Evolutionary conservation across 2,329 filamentous ascomycete genomes (phyloP), one percentile per base, ranked within the genome.

Genomic region (Gaeumannomyces tritici): DNA sequence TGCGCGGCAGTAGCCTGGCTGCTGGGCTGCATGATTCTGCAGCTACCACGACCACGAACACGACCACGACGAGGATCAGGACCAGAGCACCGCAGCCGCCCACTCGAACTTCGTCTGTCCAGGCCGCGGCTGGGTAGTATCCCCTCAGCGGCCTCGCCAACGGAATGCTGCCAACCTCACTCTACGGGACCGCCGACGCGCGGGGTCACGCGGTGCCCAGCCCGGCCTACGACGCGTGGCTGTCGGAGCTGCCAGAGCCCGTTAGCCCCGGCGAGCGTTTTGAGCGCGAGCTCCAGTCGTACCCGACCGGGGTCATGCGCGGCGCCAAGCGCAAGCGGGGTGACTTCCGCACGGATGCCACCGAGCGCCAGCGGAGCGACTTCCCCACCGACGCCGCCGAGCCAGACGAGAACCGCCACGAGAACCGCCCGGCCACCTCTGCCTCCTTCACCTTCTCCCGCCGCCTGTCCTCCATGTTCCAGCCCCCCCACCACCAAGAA

Each of bases 231-330:
- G 31, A 42, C 11, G 28, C 18, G 18, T 61, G 60, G 60, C 54
- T 61, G 15, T 54, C 60, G 18, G 29, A 27, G 18, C 28, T 61
- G 21, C 60, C 60, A 21, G 60, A 61, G 8, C 60, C 60, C 4
- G n/a, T 61, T 21, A 55, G 51, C 54, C 60, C 60, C 28, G 28
- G 31, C 11, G 42, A 61, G 54, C 54, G 60, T 13, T 57, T 56
- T 15, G 18, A 24, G 24, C 42, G 31, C 29, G 60, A 61, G 54
- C 31, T 61, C 21, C 24, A 42, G 31, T 61, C 60, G 29, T 61
- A 61, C 24, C 60, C 60, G 24, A 61, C 60, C 33, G 58, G 24
- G 21, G 12, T 51, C 21, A 28, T 29, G 35, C 33, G 58, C 24
- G 33, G 26, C 12, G 24, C 31, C 58, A 60, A 60, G 58, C 58